A percentile compares a stretch with the other conserved stretches of the same genome.
phyloP scores from a whole-genome alignment of 768 basidiomycete species.

The Tubosaeta sp. region DNA sequence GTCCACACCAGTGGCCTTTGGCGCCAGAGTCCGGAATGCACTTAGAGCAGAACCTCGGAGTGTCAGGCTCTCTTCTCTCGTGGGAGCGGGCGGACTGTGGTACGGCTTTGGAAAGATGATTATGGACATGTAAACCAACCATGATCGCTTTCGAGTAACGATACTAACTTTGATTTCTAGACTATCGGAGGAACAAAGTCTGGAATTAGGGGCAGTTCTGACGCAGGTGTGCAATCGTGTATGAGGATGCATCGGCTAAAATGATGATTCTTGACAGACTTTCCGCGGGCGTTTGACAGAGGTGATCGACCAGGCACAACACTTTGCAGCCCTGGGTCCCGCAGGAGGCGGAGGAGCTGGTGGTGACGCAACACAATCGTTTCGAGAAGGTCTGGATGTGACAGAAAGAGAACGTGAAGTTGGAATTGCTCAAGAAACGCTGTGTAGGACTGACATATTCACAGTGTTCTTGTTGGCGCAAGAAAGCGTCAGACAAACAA shows the following conservation, averaged over 20 bases:
- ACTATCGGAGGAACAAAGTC: slow-evolving; percentile 69
- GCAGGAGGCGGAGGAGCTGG: slow-evolving; percentile 49
- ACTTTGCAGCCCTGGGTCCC: slow-evolving; percentile 71
- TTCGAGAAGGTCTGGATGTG: slow-evolving; percentile 89
- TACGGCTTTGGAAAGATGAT: slow-evolving; percentile 88
- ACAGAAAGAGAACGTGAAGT: slow-evolving; percentile 88
- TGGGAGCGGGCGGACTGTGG: slow-evolving; percentile 87
- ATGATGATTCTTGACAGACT: slow-evolving; percentile 42
- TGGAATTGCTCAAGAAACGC: neutral
- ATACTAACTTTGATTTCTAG: slow-evolving; percentile 36
- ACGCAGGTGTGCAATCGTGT: slow-evolving; percentile 46
- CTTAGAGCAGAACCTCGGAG: slow-evolving; percentile 85
- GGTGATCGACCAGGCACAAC: slow-evolving; percentile 82
- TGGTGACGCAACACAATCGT: slow-evolving; percentile 63
- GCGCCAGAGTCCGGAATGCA: slow-evolving; percentile 73
- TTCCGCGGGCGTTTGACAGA: slow-evolving; percentile 76
- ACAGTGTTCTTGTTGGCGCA: slow-evolving; percentile 85
- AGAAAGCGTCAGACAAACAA: slow-evolving; percentile 71
- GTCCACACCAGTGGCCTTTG: slow-evolving; percentile 76
- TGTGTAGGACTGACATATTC: slow-evolving; percentile 5
- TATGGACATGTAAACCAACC: slow-evolving; percentile 64
- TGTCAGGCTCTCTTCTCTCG: slow-evolving; percentile 76
- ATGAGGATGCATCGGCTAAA: slow-evolving; percentile 3
- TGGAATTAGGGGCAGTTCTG: slow-evolving; percentile 67
- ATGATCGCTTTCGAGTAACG: neutral